Base-by-base conservation (phyloP, 2,329 filamentous ascomycete genomes). In the Ophiostoma populinum region DNA sequence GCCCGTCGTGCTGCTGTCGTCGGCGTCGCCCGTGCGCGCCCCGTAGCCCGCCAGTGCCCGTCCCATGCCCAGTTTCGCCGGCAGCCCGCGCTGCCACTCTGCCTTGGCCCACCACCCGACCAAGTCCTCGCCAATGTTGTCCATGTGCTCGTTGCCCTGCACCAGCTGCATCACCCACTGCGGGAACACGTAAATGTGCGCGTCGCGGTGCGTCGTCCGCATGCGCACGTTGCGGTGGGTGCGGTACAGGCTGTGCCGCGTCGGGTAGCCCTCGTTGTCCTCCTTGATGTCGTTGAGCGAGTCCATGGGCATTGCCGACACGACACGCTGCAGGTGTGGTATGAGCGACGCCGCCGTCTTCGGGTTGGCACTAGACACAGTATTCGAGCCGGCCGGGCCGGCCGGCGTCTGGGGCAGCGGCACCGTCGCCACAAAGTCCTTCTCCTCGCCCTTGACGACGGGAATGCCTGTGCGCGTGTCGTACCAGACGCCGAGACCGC, bases 41-140 rank as follows among this genome's bases (percentile, higher is more conserved):
- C 31, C 31, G 32, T 42, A 42, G 13, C 20, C 20, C 38, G 42
- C 29, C 24, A 90, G 62, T 4, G 87, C 67, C 29, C 76, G 63
- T 33, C 69, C 60, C 35, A 93, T 58, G 1, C 75, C 70, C 7
- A 95, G 64, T 54, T 92, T 94, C 34, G 79, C 71, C 1, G 70
- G 71, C 3, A 94, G 61, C 0, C 82, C 80, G 3, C 69, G 63
- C 54, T 95, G 86, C 90, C 90, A 98, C 36, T 75, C 75, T 1
- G 87, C 75, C 53, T 95, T 95, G 22, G 86, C 82, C 85, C 86
- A 93, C 80, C 82, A 93, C 6, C 86, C 85, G 12, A 95, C 63
- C 6, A 94, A 73, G 49, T 95, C 87, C 53, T 95, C 87, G 21
- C 80, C 80, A 32, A 98, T 75, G 37, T 77, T 92, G 47, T 93